Conservation (phyloP, 129 eudicot genomes). For the sunflower (Helianthus annuus) region HanXRQr2.0-SUNRISE NC_035439.2:36250941-36251440, state of each 20-base stretch:
- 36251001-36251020: neutral
- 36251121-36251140: neutral
- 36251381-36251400: too few relatives aligned
- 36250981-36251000: slow-evolving; percentile 2
- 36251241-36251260: too few relatives aligned
- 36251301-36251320: too few relatives aligned
- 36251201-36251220: too few relatives aligned
- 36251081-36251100: slow-evolving; percentile 1
- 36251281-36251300: too few relatives aligned
- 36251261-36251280: too few relatives aligned
- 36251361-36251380: too few relatives aligned
- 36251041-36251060: neutral
- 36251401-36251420: too few relatives aligned
- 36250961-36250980: neutral
- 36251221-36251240: too few relatives aligned
- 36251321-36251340: too few relatives aligned
- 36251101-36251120: slow-evolving; percentile 9
- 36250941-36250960: slow-evolving; percentile 27
- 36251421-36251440: too few relatives aligned
- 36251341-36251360: too few relatives aligned
- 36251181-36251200: neutral
- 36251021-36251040: neutral
- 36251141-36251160: slow-evolving; percentile 8
- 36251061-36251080: slow-evolving; percentile 9
- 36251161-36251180: neutral